Base-by-base conservation (phyloP, 176 grass and related monocot genomes). In the Oryza coarctata region DNA sequence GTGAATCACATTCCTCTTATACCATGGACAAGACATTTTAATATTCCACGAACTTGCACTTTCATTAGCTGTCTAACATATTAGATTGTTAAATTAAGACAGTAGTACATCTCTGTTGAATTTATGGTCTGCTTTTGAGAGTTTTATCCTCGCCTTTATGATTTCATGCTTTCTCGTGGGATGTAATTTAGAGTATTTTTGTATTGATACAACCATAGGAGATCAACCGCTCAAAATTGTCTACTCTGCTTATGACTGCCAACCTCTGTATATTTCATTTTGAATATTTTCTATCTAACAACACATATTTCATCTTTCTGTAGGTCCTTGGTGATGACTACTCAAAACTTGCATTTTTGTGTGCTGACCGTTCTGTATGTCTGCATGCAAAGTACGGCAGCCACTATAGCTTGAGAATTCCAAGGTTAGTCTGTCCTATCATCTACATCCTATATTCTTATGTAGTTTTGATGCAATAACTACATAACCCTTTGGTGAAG, bases 381-480 rank as follows among this genome's bases (percentile, higher is more conserved):
- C 82, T 98, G 60, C 95, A 98, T 87, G 95, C 95, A 9, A 98
- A 94, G 73, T 94, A 98, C 66, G 92, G 95, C 72, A 91, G 88
- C 32, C 95, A 98, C 69, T 95, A 94, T 65, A 98, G 86, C 79
- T 89, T 95, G 76, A 89, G 95, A 87, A 93, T 98, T 89, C 95
- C 95, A 86, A 91, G 92, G 92, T 94, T 84, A 87, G 83, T 75
- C 82, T 70, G 13, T 33, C 5, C 32, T 39, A 41, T 63, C 5
- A 75, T 50, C 64, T 69, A 39, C 7, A 58, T 58, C 22, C 52
- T 58, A 58, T 58, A 47, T 58, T 58, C 22, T 58, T 23, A 23
- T 58, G 23, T 58, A 58, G 22, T 58, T 58, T 58, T 23, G 7
- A 23, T 10, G 7, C 22, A 58, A 20, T 58, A 58, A 10, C 52